phyloP scores from a whole-genome alignment of 108 stramenopile species.

The Nannochloropsis oceanica region DNA sequence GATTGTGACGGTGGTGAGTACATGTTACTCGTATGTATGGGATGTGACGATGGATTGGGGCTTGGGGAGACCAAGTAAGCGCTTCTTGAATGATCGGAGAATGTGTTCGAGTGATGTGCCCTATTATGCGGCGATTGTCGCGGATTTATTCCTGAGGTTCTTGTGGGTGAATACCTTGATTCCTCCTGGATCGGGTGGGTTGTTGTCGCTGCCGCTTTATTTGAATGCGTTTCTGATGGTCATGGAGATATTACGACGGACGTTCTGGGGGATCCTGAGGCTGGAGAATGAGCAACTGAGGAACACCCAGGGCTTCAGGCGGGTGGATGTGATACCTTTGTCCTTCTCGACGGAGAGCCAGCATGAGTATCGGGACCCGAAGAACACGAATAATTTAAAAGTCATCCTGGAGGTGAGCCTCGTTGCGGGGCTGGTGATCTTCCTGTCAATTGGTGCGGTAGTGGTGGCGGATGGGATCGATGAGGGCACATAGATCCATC shows the following conservation, averaged over 20 bases:
- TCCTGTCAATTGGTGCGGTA: neutral
- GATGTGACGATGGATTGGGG: slow-evolving; percentile 91
- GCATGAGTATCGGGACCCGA: neutral
- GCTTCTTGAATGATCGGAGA: slow-evolving; percentile 50
- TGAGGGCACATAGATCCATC: neutral
- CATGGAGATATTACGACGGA: slow-evolving; percentile 62
- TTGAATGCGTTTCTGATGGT: slow-evolving; percentile 56
- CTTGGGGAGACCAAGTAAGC: slow-evolving; percentile 45
- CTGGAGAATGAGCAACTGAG: slow-evolving; percentile 41
- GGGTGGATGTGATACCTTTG: neutral
- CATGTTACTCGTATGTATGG: slow-evolving; percentile 65
- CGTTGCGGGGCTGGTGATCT: neutral
- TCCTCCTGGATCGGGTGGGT: slow-evolving; percentile 53
- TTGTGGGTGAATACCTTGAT: slow-evolving; percentile 72
- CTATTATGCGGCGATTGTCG: slow-evolving; percentile 52
- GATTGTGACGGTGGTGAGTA: slow-evolving; percentile 53
- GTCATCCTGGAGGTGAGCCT: neutral
- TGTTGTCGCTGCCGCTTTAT: slow-evolving; percentile 62
- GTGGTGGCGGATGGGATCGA: neutral
- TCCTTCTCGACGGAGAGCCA: neutral
- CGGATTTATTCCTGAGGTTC: slow-evolving; percentile 54
- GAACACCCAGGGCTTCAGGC: neutral
- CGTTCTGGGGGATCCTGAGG: slow-evolving; percentile 75
- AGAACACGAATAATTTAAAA: neutral
- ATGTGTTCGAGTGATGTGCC: slow-evolving; percentile 53